These are phyloP conservation scores for Lactarius tabidus DNA, from an alignment of 768 basidiomycete species.

Conservation along the genomic window DNA sequence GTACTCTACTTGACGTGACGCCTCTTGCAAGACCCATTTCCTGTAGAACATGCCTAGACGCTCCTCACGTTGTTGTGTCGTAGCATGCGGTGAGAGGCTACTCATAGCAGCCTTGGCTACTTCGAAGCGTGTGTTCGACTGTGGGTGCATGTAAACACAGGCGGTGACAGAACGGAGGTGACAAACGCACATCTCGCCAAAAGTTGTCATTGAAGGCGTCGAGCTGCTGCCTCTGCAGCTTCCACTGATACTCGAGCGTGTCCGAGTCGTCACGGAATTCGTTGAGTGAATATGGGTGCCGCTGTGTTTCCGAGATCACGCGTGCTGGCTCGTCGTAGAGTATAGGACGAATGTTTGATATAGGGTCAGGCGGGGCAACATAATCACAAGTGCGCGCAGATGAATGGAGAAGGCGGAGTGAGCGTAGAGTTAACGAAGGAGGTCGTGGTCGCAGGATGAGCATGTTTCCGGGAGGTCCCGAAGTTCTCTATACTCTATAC, in stretches of 20 bases:
- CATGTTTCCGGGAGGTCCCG: constrained; percentile 16
- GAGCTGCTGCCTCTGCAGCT: constrained; percentile 63
- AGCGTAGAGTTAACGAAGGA: constrained; percentile 17
- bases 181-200: constrained; percentile 70
- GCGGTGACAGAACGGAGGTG: background rate
- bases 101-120: constrained; percentile 57
- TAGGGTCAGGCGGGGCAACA: constrained; percentile 70
- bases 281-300: constrained; percentile 73
- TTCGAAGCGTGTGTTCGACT: constrained; percentile 84
- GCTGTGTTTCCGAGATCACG: constrained; percentile 21
- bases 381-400: constrained; percentile 31
- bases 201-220: constrained; percentile 75
- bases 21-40: constrained; percentile 72
- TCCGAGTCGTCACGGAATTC: constrained; percentile 51
- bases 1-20: constrained; percentile 52
- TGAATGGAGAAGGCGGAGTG: constrained; percentile 22
- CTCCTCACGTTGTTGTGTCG: constrained; percentile 55
- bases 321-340: constrained; percentile 59
- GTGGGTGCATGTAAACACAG: constrained; percentile 7
- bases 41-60: constrained; percentile 70
- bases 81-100: constrained; percentile 49
- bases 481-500: background rate
- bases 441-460: constrained; percentile 20
- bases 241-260: constrained; percentile 61
- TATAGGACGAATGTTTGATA: constrained; percentile 76